Percentiles rank a stretch among this genome's conserved stretches.
Evolutionary conservation across 2,329 filamentous ascomycete genomes (phyloP).

Genomic region (Aspergillus sergii): DNA sequence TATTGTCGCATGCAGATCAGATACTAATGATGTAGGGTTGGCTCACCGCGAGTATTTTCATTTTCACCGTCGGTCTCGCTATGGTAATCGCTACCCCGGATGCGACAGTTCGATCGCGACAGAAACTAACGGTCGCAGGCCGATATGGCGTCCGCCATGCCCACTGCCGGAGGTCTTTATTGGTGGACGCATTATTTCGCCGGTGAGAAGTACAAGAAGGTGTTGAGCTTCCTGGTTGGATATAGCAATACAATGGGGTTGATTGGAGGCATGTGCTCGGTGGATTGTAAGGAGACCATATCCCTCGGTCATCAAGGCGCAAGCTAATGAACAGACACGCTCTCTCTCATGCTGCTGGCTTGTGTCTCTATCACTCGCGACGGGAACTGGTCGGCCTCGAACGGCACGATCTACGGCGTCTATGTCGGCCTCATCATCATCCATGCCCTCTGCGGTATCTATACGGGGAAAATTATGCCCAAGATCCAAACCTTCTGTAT

Average conservation of each 20-base stretch:
- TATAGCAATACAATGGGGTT: conserved; percentile 64
- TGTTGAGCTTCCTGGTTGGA: conserved; percentile 62
- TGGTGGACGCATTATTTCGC: conserved; percentile 64
- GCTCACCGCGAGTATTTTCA: conserved; percentile 60
- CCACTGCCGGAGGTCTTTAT: conserved; percentile 62
- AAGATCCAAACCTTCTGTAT: conserved; percentile 61
- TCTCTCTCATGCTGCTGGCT: conserved; percentile 47
- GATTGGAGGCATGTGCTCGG: conserved; percentile 63
- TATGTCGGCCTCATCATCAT: conserved; percentile 58
- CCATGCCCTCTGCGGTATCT: conserved; percentile 58
- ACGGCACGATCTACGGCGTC: conserved; percentile 60
- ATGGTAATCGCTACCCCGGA: conserved; percentile 51
- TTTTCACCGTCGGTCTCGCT: conserved; percentile 62
- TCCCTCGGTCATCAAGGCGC: background rate
- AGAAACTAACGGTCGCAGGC: conserved; percentile 35
- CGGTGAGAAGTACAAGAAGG: conserved; percentile 57
- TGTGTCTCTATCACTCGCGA: conserved; percentile 61
- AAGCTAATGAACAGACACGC: conserved; percentile 25
- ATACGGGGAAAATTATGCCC: conserved; percentile 59
- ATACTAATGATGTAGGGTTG: conserved; percentile 45
- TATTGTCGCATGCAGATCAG: background rate
- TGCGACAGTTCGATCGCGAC: background rate
- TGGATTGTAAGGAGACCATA: conserved; percentile 51
- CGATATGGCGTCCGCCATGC: conserved; percentile 58
- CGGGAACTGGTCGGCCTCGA: conserved; percentile 58